phyloP scores from a whole-genome alignment of 306 rosid genomes.

The Chamaecrista fasciculata region DNA sequence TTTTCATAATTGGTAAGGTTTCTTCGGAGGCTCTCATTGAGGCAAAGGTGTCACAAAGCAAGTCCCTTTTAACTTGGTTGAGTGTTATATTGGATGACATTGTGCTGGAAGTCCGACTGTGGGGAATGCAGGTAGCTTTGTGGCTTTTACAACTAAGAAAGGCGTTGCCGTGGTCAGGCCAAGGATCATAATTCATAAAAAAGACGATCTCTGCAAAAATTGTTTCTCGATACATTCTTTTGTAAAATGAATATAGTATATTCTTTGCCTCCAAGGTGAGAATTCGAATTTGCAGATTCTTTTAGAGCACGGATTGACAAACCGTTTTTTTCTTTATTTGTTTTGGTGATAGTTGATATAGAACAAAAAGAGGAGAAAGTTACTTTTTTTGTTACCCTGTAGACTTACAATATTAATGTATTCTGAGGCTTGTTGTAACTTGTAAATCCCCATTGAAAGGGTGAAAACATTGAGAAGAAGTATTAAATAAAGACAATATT shows the following conservation, averaged over 20 bases:
- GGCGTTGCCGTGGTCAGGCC: conserved; percentile 47
- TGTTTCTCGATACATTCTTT: conserved; percentile 18
- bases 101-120: conserved; percentile 65
- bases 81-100: conserved; percentile 54
- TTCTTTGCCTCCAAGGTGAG: conserved; percentile 52
- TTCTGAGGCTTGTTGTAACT: background rate
- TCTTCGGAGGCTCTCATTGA: conserved; percentile 86
- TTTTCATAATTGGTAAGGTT: conserved; percentile 76
- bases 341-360: background rate
- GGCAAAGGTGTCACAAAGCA: conserved; percentile 57
- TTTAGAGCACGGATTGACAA: conserved; percentile 33
- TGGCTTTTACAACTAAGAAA: conserved; percentile 70
- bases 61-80: conserved; percentile 56
- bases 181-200: conserved; percentile 12
- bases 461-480: conserved; percentile 3
- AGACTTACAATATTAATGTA: conserved; percentile 2
- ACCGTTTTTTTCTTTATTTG: conserved; percentile 1
- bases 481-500: too few relatives aligned
- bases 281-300: conserved; percentile 20
- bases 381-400: conserved; percentile 2
- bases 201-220: conserved; percentile 9
- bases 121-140: conserved; percentile 66
- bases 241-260: conserved; percentile 34
- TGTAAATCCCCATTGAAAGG: conserved; percentile 33
- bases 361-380: background rate